Evolutionary conservation across 306 rosid genomes (phyloP).

Genomic region (Citrullus mucosospermus): DNA sequence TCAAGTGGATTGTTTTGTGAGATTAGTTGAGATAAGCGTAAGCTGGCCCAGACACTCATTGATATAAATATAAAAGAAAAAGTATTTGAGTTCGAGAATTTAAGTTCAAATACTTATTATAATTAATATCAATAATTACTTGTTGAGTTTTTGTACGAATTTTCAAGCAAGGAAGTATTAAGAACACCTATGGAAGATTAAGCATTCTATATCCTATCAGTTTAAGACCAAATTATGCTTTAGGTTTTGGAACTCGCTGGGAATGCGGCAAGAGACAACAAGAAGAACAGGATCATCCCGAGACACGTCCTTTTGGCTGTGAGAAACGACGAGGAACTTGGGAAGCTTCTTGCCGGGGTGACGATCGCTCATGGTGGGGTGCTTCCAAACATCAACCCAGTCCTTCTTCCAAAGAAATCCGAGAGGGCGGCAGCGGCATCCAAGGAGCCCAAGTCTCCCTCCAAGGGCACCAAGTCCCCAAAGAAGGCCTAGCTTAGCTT

Average conservation of each 20-base stretch:
- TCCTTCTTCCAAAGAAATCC: slow-evolving; percentile 24
- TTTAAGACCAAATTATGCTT: not conserved
- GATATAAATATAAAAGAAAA: no score
- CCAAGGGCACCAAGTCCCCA: slow-evolving; percentile 24
- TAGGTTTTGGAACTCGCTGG: slow-evolving; percentile 50
- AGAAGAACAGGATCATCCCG: slow-evolving; percentile 32
- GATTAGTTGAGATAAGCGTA: no score
- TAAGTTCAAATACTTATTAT: no score
- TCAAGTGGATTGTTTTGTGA: no score
- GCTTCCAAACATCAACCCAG: slow-evolving; percentile 34
- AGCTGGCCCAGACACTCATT: no score
- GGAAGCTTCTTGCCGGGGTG: slow-evolving; percentile 37
- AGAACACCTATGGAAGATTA: not conserved
- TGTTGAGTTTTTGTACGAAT: no score
- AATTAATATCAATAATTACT: no score
- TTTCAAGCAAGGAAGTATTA: no score
- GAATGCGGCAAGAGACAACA: slow-evolving; percentile 43
- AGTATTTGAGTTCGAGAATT: no score
- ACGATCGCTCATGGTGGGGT: slow-evolving; percentile 37
- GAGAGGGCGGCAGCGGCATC: slow-evolving; percentile 6
- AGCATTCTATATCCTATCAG: not conserved
- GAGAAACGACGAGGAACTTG: slow-evolving; percentile 42
- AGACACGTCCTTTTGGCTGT: slow-evolving; percentile 35
- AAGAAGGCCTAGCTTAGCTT: slow-evolving; percentile 12
- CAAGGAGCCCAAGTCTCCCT: slow-evolving; percentile 28